Conservation (phyloP, 1,284 basidiomycete genomes). For the Cryptococcus depauperatus region DNA sequence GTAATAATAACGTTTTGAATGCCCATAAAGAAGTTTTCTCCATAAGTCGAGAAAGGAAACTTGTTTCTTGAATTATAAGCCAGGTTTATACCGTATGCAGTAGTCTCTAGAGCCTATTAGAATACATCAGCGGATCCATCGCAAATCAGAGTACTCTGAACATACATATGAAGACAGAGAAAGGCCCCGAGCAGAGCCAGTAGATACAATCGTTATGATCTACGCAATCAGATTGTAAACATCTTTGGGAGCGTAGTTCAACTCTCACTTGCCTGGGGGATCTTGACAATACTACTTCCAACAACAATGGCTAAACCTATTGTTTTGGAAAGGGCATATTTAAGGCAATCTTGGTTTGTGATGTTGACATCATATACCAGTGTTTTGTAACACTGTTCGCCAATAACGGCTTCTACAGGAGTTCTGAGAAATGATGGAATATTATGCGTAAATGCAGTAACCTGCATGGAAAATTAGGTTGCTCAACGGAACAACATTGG, state of each 20-base stretch:
- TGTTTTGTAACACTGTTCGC: conserved; percentile 83
- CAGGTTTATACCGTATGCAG: conserved; percentile 75
- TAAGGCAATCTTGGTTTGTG: conserved; percentile 75
- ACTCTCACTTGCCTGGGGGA: conserved; percentile 65
- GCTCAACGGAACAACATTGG: no score
- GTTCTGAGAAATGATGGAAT: conserved; percentile 74
- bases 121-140: conserved; percentile 2
- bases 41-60: conserved; percentile 92
- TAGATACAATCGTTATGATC: conserved; percentile 50
- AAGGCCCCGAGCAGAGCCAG: conserved; percentile 71
- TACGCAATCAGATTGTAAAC: conserved; percentile 46
- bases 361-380: conserved; percentile 83
- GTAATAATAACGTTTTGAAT: conserved; percentile 76
- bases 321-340: conserved; percentile 84
- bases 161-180: conserved; percentile 65
- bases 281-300: conserved; percentile 90
- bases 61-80: conserved; percentile 73
- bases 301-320: conserved; percentile 87
- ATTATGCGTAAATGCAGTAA: conserved; percentile 47
- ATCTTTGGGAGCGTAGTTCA: conserved; percentile 24
- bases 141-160: not conserved
- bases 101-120: conserved; percentile 58
- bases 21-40: conserved; percentile 83
- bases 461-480: conserved; percentile 14
- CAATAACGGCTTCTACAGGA: conserved; percentile 71